These are phyloP conservation scores for Solanum acaule DNA, from an alignment of 257 asterid genomes.

Conservation along the genomic window DNA sequence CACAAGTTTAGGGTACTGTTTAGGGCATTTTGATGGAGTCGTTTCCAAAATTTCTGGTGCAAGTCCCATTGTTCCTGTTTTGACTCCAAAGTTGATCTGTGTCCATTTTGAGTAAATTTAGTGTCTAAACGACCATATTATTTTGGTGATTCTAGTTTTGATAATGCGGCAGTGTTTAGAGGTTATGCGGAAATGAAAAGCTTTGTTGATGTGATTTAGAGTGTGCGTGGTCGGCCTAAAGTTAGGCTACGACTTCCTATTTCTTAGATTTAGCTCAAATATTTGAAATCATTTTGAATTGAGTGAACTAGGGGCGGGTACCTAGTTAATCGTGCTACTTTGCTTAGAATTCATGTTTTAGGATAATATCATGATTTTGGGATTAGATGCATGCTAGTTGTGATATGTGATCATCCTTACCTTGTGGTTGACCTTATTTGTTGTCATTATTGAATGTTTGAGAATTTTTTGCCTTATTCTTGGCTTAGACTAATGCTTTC, in stretches of 20 bases:
- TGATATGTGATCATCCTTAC: neutral
- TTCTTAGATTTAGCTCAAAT: neutral
- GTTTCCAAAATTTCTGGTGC: neutral
- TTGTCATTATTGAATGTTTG: too few species aligned
- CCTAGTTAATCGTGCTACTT: neutral
- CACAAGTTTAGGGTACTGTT: too few species aligned
- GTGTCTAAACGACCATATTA: neutral
- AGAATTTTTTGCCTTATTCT: neutral
- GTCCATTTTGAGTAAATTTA: neutral
- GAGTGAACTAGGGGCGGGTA: neutral
- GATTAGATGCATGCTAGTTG: neutral
- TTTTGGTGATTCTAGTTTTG: neutral
- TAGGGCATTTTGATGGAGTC: neutral
- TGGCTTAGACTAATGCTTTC: neutral
- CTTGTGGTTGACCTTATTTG: neutral
- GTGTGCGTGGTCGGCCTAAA: neutral
- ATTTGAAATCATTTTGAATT: neutral
- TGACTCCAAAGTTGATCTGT: neutral
- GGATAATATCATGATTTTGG: neutral
- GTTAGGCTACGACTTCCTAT: neutral
- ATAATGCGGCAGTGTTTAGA: accelerated
- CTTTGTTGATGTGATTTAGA: neutral
- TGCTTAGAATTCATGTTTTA: neutral
- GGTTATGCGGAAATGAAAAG: accelerated
- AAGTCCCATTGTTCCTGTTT: neutral